phyloP scores from a whole-genome alignment of 2,329 filamentous ascomycete species.

The Corinectria fuckeliana region DNA sequence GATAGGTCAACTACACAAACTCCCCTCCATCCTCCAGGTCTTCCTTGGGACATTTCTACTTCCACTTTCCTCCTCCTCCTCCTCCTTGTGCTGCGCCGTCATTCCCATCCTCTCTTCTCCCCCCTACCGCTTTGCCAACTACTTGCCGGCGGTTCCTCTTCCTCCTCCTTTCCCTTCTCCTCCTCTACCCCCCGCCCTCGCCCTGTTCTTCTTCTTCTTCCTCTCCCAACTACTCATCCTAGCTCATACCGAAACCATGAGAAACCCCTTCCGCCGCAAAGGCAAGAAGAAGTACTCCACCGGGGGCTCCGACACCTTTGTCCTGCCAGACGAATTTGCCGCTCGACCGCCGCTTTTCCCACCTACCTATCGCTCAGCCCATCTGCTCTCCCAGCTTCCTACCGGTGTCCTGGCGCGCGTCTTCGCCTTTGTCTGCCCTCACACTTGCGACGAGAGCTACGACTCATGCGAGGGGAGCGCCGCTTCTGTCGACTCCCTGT shows the following conservation, averaged over 20 bases:
- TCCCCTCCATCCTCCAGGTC: background rate
- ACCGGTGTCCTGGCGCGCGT: slow-evolving; percentile 75
- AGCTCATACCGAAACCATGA: slow-evolving; percentile 39
- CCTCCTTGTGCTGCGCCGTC: background rate
- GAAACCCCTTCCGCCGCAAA: slow-evolving; percentile 47
- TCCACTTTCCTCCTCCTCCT: background rate
- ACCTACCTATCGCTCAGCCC: slow-evolving; percentile 50
- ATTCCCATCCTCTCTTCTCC: slow-evolving; percentile 6
- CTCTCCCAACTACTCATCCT: slow-evolving; percentile 3
- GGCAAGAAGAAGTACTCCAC: slow-evolving; percentile 39
- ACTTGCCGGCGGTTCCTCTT: slow-evolving; percentile 4
- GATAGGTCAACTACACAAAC: slow-evolving; percentile 12
- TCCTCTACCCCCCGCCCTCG: slow-evolving; percentile 2
- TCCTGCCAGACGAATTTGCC: slow-evolving; percentile 39
- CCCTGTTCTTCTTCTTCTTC: background rate
- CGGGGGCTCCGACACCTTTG: slow-evolving; percentile 29
- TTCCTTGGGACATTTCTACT: background rate
- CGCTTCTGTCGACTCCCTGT: slow-evolving; percentile 69
- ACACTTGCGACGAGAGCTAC: slow-evolving; percentile 78
- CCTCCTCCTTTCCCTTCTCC: slow-evolving; percentile 3
- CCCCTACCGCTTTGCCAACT: slow-evolving; percentile 14
- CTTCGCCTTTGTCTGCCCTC: slow-evolving; percentile 84
- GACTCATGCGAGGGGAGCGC: slow-evolving; percentile 83
- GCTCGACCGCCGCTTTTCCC: slow-evolving; percentile 40
- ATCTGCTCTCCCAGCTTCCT: slow-evolving; percentile 63